Evolutionary conservation across 768 basidiomycete genomes (phyloP).

Genomic region (Trametes maxima): DNA sequence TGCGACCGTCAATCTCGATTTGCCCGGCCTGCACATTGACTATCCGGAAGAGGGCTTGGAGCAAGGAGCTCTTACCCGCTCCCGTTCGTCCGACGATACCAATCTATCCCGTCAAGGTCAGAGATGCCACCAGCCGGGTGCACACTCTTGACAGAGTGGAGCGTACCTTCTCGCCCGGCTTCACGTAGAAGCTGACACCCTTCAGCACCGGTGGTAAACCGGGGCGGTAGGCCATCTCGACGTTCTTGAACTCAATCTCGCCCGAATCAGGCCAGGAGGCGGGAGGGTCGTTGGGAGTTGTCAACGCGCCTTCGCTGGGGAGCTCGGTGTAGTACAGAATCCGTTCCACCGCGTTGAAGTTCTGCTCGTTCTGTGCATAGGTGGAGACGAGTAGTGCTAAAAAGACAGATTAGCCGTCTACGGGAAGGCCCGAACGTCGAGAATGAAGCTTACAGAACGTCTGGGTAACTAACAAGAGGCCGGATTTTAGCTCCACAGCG

Average conservation of each 20-base stretch:
- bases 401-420: not conserved
- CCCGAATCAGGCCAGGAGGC: conserved; percentile 78
- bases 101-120: conserved; percentile 29
- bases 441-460: conserved; percentile 48
- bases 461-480: conserved; percentile 45
- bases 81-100: conserved; percentile 55
- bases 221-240: conserved; percentile 81
- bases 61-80: conserved; percentile 54
- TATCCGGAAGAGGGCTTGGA: conserved; percentile 43
- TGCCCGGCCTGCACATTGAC: conserved; percentile 60
- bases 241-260: conserved; percentile 69
- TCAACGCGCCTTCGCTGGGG: conserved; percentile 50
- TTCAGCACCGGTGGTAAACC: conserved; percentile 88
- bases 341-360: conserved; percentile 75
- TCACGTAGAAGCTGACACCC: conserved; percentile 69
- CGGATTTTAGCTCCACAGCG: not conserved
- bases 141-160: not conserved
- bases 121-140: not conserved
- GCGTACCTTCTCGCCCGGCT: conserved; percentile 79
- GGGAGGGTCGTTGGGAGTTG: conserved; percentile 52
- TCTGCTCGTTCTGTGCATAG: conserved; percentile 65
- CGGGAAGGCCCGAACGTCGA: not conserved
- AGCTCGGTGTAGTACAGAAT: conserved; percentile 70
- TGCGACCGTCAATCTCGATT: conserved; percentile 59
- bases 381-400: conserved; percentile 56